Evolutionary conservation across 192 early-diverging fungal species (phyloP).

Genomic region (Coemansia sp.): DNA sequence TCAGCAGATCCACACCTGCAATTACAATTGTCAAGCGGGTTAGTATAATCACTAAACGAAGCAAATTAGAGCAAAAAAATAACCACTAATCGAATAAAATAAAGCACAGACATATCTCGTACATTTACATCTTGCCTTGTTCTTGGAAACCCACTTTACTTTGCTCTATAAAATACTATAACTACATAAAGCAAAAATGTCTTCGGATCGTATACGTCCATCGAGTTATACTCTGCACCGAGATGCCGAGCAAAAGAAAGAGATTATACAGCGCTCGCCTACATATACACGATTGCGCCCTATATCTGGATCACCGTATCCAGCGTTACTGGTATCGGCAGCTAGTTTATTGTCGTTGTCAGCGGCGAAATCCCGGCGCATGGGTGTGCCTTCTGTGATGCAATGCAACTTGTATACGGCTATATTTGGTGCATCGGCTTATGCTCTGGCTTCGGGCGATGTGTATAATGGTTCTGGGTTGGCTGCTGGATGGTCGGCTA

Average conservation of each 20-base stretch:
- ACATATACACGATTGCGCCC: neutral
- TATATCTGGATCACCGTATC: conserved; percentile 5
- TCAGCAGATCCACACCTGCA: no score
- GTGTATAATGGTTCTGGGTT: conserved; percentile 33
- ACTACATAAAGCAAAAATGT: no score
- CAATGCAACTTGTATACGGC: conserved; percentile 35
- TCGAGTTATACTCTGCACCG: conserved; percentile 36
- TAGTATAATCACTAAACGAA: no score
- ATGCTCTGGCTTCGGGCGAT: conserved; percentile 38
- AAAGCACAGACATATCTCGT: no score
- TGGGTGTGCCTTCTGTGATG: conserved; percentile 36
- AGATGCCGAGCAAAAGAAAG: neutral
- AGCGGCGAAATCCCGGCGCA: conserved; percentile 1
- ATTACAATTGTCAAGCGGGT: no score
- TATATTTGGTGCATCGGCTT: conserved; percentile 25
- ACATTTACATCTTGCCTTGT: no score
- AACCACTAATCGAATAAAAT: no score
- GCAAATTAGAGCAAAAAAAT: no score
- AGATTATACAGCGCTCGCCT: neutral
- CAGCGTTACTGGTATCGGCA: conserved; percentile 24
- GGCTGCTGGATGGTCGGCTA: conserved; percentile 32
- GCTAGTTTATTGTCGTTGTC: conserved; percentile 12
- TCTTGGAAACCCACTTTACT: no score
- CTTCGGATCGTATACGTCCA: conserved; percentile 2
- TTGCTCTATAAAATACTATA: no score